These are phyloP conservation scores for Cairneyella variabilis DNA, from an alignment of 495 filamentous ascomycete species.

Conservation along the genomic window DNA sequence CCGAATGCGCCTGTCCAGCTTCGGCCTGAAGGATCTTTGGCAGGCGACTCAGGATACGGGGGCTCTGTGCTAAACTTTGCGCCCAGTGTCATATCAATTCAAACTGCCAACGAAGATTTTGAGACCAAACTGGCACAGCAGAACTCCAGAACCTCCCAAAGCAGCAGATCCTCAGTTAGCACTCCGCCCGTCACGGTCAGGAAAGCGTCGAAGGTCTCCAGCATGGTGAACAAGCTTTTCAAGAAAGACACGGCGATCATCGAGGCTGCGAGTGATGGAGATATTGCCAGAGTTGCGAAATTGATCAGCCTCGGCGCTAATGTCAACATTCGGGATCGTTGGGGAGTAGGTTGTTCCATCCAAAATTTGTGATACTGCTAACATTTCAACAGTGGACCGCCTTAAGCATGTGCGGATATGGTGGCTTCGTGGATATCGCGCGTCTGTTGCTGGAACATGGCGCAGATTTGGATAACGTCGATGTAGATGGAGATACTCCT, in stretches of 20 bases:
- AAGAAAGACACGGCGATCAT: conserved; percentile 28
- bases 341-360: conserved; percentile 17
- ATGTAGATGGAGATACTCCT: conserved; percentile 28
- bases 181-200: no score
- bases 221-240: conserved; percentile 21
- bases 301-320: conserved; percentile 24
- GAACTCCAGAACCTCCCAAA: no score
- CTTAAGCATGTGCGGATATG: conserved; percentile 28
- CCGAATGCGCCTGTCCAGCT: no score
- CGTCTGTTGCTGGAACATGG: conserved; percentile 28
- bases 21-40: no score
- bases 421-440: conserved; percentile 23
- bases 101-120: no score
- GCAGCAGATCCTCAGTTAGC: no score
- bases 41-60: no score
- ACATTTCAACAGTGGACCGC: conserved; percentile 21
- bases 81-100: no score
- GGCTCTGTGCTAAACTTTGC: no score
- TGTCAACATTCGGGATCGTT: conserved; percentile 24
- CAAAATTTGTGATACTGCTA: conserved; percentile 2
- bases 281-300: conserved; percentile 22
- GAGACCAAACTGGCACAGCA: no score
- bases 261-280: conserved; percentile 26
- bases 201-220: conserved; percentile 22
- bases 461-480: conserved; percentile 28